phyloP scores from a whole-genome alignment of 257 asterid species.

The Primulina tabacum region DNA sequence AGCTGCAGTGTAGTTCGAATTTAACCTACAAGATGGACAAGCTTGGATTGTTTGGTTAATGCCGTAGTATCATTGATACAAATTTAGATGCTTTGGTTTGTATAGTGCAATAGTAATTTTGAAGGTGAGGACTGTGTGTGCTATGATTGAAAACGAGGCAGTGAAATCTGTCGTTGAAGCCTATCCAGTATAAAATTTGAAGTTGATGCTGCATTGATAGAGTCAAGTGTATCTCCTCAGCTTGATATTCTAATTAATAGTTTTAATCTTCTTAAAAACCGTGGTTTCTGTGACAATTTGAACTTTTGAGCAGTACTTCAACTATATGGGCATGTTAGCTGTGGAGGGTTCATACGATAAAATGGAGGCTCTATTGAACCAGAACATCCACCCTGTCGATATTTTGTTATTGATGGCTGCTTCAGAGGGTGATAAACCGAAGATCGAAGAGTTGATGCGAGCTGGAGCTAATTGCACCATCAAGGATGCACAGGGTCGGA shows the following conservation, averaged over 20 bases:
- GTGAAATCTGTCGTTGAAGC: neutral
- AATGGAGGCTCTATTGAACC: conserved; percentile 81
- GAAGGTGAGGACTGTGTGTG: neutral
- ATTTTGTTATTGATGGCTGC: conserved; percentile 83
- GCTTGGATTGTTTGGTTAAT: neutral
- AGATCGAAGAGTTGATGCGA: conserved; percentile 75
- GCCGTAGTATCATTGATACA: neutral
- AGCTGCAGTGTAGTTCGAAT: neutral
- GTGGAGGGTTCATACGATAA: conserved; percentile 91
- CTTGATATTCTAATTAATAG: neutral
- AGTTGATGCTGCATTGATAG: neutral
- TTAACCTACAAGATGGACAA: neutral
- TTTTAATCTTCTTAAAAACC: conserved; percentile 2
- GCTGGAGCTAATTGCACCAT: conserved; percentile 85
- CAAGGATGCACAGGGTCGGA: conserved; percentile 77
- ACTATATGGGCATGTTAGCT: conserved; percentile 99
- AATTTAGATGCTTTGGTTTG: neutral
- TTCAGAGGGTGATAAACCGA: conserved; percentile 77
- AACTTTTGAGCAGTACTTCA: conserved; percentile 60
- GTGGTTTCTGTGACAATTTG: neutral
- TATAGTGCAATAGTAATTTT: neutral
- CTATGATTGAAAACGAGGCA: neutral
- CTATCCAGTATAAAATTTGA: neutral
- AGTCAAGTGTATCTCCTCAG: neutral
- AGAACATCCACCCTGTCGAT: conserved; percentile 88